Evolutionary conservation across 73 alveolate genomes (phyloP), one percentile per base, ranked within the genome.

Genomic region (Paramecium sexaurelia): DNA sequence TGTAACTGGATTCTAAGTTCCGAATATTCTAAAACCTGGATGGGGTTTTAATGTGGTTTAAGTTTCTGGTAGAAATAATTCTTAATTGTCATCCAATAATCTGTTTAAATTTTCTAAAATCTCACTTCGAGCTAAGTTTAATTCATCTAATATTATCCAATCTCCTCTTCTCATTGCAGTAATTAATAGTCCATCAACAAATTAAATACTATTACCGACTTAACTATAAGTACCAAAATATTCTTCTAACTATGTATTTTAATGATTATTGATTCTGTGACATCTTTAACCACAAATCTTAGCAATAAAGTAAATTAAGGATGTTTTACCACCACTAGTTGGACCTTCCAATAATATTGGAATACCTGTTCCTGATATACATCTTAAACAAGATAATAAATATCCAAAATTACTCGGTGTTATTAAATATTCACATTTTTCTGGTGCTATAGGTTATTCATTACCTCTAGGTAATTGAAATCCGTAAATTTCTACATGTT

Each of bases 261-360:
- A 96, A 87, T 99, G 99, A 92, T 99, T 99, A 93, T 98, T 99
- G 43, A 99, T 98, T 84, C 99, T 96, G 15, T 98, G 96, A 47
- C 98, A 97, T 87, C 95, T 96, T 55, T 98, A 98, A 36, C 98
- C 98, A 27, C 99, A 93, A 15, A 96, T 92, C 27, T 88, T 94
- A 5, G 99, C 99, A 61, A 99, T 84, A 93, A 95, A 98, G 85
- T 97, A 94, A 7, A 99, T 98, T 41, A 99, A 94, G 5, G 99
- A 95, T 19, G 99, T 99, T 88, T 99, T 99, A 13, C 99, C 99
- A 11, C 99, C 98, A 39, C 99, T 96, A 6, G 99, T 99, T 17
- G 99, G 99, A 4, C 99, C 99, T 93, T 99, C 99, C 87, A 99
- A 93, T 32, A 99, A 95, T 3, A 99, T 97, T 2, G 99, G 98